Base-by-base conservation (phyloP, 2,329 filamentous ascomycete species). In the Ustulina deusta region DNA sequence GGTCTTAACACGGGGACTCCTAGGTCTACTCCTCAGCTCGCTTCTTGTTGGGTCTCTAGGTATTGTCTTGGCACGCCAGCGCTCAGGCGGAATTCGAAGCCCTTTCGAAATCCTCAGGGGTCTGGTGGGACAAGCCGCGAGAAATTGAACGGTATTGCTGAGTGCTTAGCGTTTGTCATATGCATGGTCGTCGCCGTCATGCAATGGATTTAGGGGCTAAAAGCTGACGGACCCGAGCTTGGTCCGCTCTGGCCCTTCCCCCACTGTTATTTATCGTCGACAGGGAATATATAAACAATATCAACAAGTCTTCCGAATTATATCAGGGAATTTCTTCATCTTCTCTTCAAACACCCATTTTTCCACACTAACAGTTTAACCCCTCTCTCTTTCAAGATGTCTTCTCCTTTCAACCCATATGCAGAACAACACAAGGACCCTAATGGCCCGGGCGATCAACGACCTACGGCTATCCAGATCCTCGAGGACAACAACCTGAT, bases 1-100 rank as follows among this genome's bases (percentile, higher is more conserved):
- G 69, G 79, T 91, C 5, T 80, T 94, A 36, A 79, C 87, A 52
- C 77, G 80, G 11, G 78, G 79, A 4, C 79, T 87, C 48, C 71
- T 83, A 10, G 78, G 74, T 1, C 61, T 84, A 15, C 22, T 75
- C 10, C 68, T 70, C n/a, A 68, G 75, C 44, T 74, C 74, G 9
- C 25, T 75, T 15, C 27, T 73, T 27, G 49, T 72, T 4, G 74
- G 73, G 2, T 44, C 68, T 48, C 34, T 75, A 20, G 74, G 72
- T 36, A 49, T 76, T 42, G 58, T 72, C 52, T 34, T 68, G 56
- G 55, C 61, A 27, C 66, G 40, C 25, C 54, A 48, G 15, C 66
- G 64, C 54, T 60, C 40, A 65, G 27, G 46, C 64, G 34, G 58
- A 36, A 40, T 57, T 46, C 65, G 65, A 27, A 71, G 63, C 57